Conservation (phyloP, 2,329 filamentous ascomycete species). For the Hypoxylon sp. region DNA sequence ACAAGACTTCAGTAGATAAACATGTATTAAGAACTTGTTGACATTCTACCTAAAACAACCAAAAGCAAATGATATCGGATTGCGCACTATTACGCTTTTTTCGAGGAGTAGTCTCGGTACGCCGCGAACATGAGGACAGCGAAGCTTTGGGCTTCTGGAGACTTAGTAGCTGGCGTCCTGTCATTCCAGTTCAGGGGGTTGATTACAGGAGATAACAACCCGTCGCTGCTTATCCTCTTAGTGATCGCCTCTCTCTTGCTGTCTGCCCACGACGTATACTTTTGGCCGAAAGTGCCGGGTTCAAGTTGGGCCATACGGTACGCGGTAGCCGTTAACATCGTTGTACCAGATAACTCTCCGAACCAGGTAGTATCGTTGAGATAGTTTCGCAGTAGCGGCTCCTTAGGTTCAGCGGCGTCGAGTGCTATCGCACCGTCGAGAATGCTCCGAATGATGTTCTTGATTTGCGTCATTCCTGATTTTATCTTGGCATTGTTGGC, state of each 20-base stretch:
- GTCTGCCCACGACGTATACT: constrained; percentile 61
- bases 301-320: constrained; percentile 63
- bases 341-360: constrained; percentile 64
- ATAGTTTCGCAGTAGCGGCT: constrained; percentile 63
- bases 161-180: constrained; percentile 53
- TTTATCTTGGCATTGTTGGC: constrained; percentile 52
- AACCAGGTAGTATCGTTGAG: constrained; percentile 61
- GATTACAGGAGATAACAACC: constrained; percentile 59
- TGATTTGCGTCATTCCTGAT: constrained; percentile 55
- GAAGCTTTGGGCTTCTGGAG: constrained; percentile 62
- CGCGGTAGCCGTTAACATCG: constrained; percentile 60
- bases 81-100: not conserved
- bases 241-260: constrained; percentile 58
- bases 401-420: constrained; percentile 46
- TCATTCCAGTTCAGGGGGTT: constrained; percentile 59
- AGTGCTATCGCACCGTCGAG: constrained; percentile 54
- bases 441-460: constrained; percentile 51
- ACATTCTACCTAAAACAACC: not conserved
- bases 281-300: constrained; percentile 55
- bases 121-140: constrained; percentile 60
- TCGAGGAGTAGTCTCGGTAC: constrained; percentile 56
- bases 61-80: not conserved
- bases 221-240: constrained; percentile 55
- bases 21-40: constrained; percentile 6
- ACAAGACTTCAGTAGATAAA: not conserved